Conservation (phyloP, 495 filamentous ascomycete genomes). For the Penicillium goetzii region DNA sequence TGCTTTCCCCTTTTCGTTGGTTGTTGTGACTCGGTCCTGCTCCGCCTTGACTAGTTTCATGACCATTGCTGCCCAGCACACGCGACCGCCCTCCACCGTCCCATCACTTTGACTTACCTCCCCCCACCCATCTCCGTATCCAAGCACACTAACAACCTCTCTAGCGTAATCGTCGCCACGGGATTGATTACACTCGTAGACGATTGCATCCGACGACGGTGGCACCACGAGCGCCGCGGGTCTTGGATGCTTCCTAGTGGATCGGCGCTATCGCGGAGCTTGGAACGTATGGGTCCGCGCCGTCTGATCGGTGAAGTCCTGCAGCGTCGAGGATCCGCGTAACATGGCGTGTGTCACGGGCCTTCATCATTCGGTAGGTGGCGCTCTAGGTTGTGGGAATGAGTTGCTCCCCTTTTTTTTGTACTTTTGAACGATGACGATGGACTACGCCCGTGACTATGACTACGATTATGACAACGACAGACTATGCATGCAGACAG, state of each 20-base stretch:
- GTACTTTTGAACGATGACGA: neutral
- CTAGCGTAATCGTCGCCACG: constrained; percentile 84
- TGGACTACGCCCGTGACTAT: neutral
- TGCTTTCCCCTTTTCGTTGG: neutral
- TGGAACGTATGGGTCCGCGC: constrained; percentile 71
- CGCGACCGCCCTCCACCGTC: neutral
- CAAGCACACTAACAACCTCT: neutral
- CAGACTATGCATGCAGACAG: neutral
- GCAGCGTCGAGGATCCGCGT: constrained; percentile 56
- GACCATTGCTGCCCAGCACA: neutral
- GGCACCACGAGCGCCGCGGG: constrained; percentile 66
- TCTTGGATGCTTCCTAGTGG: constrained; percentile 59
- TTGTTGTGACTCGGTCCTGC: neutral
- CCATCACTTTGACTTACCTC: neutral
- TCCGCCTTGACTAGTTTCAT: neutral
- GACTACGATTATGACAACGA: neutral
- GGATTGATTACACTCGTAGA: constrained; percentile 90
- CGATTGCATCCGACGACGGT: constrained; percentile 83
- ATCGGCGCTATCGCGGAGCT: constrained; percentile 58
- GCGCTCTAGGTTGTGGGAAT: neutral
- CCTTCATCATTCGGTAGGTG: neutral
- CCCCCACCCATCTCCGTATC: neutral
- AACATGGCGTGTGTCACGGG: constrained; percentile 13
- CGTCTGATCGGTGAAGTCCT: constrained; percentile 81
- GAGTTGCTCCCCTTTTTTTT: neutral